Base-by-base conservation (phyloP, 1,284 basidiomycete species). In the Phlebopus sp. region DNA sequence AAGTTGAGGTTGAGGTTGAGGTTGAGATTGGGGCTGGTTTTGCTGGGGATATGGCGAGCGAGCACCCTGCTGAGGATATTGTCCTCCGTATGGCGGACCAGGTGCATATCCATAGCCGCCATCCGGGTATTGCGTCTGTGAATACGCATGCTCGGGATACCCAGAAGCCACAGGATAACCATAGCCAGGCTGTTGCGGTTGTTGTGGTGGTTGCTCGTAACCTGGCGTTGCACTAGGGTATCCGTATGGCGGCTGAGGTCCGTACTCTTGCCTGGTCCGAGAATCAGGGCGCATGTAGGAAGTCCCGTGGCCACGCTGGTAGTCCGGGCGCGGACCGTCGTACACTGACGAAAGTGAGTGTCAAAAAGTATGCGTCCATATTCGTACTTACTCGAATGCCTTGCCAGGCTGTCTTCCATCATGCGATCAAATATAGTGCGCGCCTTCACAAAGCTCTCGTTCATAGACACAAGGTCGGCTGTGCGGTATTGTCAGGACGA, bases 401-500 rank as follows among this genome's bases (percentile, higher is more conserved):
- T 74, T 2, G 89, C 84, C 14, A 93, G 71, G 59, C 85, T 89
- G 52, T 92, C 90, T 67, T 93, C 91, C 90, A 93, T 93, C 86
- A 92, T 90, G 21, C 83, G 72, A 60, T 94, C 91, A 56, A 92
- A 93, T 41, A 91, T 90, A 4, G 83, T 81, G 15, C 90, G 74
- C 6, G 91, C 91, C 46, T 84, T 82, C 21, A 92, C 81, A 57
- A 94, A 94, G 10, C 82, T 89, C 68, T 93, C 91, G 61, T 93
- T 92, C 88, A 94, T 92, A 0, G 85, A 82, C 10, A 92, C 86
- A 40, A 94, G 74, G 66, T 94, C 91, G 47, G 88, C 88, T 90
- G 54, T 23, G 44, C 3, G 42, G n/a, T 11, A 13, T 43, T n/a
- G 17, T 55, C 46, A 48, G 52, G 32, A 38, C 42, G 5, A 37